Evolutionary conservation across 148 eudicot species (phyloP).

Genomic region (Spergularia marina): DNA sequence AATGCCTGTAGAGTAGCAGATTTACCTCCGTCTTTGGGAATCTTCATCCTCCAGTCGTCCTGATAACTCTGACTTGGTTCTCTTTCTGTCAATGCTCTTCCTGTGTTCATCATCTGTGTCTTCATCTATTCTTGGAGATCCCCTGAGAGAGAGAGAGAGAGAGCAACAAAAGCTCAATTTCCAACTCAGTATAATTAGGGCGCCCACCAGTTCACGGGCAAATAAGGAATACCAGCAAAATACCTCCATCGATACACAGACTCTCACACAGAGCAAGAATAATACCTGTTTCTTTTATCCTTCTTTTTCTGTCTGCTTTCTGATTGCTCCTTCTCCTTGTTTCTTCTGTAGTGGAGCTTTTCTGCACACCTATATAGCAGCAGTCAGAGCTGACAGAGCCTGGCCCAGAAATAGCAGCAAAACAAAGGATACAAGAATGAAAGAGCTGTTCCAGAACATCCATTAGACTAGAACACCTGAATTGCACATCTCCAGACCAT

Average conservation of each 20-base stretch:
- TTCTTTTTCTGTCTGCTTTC: constrained; percentile 41
- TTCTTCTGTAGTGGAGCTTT: constrained; percentile 65
- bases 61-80: constrained; percentile 19
- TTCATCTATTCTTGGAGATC: constrained; percentile 16
- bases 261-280: neutral
- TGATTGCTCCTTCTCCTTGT: constrained; percentile 50
- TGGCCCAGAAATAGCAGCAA: neutral
- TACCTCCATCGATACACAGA: too few species aligned
- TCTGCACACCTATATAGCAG: constrained; percentile 62
- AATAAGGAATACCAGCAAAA: neutral
- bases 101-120: constrained; percentile 20
- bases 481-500: neutral
- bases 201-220: neutral
- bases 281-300: constrained; percentile 49
- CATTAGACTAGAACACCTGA: neutral
- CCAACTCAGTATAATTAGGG: neutral
- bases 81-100: constrained; percentile 10
- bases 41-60: constrained; percentile 14
- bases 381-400: constrained; percentile 1
- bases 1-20: neutral
- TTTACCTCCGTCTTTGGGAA: constrained; percentile 26
- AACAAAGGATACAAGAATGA: neutral
- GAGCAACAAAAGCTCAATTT: neutral
- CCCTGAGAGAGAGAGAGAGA: constrained; percentile 22
- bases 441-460: neutral